phyloP scores from a whole-genome alignment of 2,329 filamentous ascomycete genomes.

The Exophiala sideris region DNA sequence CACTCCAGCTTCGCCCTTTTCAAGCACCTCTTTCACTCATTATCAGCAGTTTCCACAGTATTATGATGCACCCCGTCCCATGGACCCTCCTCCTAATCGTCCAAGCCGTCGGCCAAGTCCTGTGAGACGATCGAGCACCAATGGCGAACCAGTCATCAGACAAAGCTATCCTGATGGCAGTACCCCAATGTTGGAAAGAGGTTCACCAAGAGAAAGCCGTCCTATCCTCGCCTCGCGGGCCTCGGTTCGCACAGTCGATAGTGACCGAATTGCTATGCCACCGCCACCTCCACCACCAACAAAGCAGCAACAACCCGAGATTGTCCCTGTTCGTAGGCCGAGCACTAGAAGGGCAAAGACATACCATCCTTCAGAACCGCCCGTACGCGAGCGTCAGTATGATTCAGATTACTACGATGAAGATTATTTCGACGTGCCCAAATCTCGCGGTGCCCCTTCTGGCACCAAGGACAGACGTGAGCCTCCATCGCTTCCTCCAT shows the following conservation, averaged over 20 bases:
- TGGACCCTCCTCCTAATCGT: slow-evolving; percentile 14
- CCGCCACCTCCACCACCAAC: slow-evolving; percentile 26
- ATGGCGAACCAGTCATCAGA: slow-evolving; percentile 21
- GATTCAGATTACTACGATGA: slow-evolving; percentile 14
- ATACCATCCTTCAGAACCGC: slow-evolving; percentile 15
- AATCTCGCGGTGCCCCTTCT: slow-evolving; percentile 11
- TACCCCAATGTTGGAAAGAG: slow-evolving; percentile 5
- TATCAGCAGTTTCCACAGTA: slow-evolving; percentile 11
- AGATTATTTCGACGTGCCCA: slow-evolving; percentile 11
- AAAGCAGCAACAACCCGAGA: slow-evolving; percentile 15
- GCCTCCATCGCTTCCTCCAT: slow-evolving; percentile 23
- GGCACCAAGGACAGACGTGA: slow-evolving; percentile 13
- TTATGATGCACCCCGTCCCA: slow-evolving; percentile 6
- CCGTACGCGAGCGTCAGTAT: slow-evolving; percentile 8
- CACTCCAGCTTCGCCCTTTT: slow-evolving; percentile 2
- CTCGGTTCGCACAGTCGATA: slow-evolving; percentile 17
- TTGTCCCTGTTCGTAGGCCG: slow-evolving; percentile 14
- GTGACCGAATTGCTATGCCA: slow-evolving; percentile 23
- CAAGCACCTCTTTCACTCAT: slow-evolving; percentile 7
- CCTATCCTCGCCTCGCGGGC: slow-evolving; percentile 15
- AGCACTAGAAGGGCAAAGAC: slow-evolving; percentile 21
- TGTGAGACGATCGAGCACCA: slow-evolving; percentile 5
- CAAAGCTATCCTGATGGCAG: slow-evolving; percentile 8
- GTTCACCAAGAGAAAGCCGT: slow-evolving; percentile 12
- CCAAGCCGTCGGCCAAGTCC: slow-evolving; percentile 19